Conservation (phyloP, 805 yeast species). For the Candida parachauliodes region DNA sequence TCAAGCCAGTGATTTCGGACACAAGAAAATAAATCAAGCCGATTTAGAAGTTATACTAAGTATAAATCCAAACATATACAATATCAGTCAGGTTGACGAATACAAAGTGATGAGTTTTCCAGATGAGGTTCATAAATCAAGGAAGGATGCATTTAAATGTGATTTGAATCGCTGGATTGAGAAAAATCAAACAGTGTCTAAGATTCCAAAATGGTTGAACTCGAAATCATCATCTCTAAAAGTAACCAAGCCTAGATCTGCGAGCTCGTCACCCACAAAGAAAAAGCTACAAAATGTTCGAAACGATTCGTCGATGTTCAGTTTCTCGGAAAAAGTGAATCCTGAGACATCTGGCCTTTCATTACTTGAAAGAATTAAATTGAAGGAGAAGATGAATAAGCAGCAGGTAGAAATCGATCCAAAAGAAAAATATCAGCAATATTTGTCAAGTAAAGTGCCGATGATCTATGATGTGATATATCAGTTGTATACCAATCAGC, state of each 20-base stretch:
- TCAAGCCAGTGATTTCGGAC: conserved; percentile 16
- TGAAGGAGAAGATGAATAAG: conserved; percentile 28
- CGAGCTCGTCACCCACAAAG: conserved; percentile 10
- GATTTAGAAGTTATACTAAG: conserved; percentile 17
- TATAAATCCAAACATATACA: conserved; percentile 16
- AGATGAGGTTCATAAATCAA: conserved; percentile 1
- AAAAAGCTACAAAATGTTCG: conserved; percentile 17
- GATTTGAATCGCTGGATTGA: conserved; percentile 21
- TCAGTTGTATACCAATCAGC: conserved; percentile 17
- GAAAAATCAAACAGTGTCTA: conserved; percentile 12
- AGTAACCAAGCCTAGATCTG: conserved; percentile 8
- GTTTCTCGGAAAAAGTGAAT: conserved; percentile 27
- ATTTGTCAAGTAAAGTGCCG: conserved; percentile 24
- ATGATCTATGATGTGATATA: conserved; percentile 32
- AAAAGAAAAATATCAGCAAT: conserved; percentile 18
- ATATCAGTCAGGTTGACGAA: conserved; percentile 10
- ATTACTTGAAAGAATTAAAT: conserved; percentile 33
- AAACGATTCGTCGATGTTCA: conserved; percentile 35
- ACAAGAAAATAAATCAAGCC: conserved; percentile 15
- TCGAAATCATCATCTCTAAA: conserved; percentile 10
- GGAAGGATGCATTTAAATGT: conserved; percentile 18
- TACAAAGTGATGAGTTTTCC: conserved; percentile 10
- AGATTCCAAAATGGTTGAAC: conserved; percentile 2
- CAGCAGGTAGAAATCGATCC: conserved; percentile 17
- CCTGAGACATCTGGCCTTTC: conserved; percentile 27